Conservation (phyloP, 306 rosid species). For the Comarum palustre region DNA sequence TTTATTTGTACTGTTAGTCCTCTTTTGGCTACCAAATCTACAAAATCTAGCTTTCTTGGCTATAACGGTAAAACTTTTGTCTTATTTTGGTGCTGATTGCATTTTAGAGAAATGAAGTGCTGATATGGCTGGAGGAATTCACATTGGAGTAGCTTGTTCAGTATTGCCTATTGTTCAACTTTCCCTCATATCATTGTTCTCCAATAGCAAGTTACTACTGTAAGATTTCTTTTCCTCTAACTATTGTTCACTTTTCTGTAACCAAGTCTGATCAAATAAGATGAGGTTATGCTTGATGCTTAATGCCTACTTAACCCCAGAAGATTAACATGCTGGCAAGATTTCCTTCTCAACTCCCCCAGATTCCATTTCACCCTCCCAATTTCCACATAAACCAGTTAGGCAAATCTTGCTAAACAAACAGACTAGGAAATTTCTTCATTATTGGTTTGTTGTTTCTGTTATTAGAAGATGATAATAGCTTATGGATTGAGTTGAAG, state of each 20-base stretch:
- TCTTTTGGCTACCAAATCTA: neutral
- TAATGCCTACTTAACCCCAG: neutral
- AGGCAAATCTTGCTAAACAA: neutral
- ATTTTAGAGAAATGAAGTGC: conserved; percentile 83
- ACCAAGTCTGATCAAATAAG: neutral
- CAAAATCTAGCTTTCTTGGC: neutral
- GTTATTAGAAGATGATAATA: neutral
- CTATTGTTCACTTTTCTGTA: neutral
- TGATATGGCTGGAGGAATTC: conserved; percentile 80
- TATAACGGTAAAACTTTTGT: neutral
- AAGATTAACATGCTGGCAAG: neutral
- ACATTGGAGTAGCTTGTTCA: conserved; percentile 45
- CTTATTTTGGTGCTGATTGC: conserved; percentile 25
- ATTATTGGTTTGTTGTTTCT: neutral
- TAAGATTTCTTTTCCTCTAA: neutral
- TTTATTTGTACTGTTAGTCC: neutral
- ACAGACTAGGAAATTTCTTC: neutral
- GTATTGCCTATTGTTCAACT: conserved; percentile 2
- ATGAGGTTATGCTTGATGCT: neutral
- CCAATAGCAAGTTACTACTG: neutral
- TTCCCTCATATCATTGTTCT: neutral
- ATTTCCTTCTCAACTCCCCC: neutral
- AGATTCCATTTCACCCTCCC: neutral
- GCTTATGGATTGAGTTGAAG: neutral
- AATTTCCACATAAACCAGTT: neutral